Evolutionary conservation across 75 land plant genomes (phyloP), one percentile per base, ranked within the genome.

Genomic region (Gnetum montanum): DNA sequence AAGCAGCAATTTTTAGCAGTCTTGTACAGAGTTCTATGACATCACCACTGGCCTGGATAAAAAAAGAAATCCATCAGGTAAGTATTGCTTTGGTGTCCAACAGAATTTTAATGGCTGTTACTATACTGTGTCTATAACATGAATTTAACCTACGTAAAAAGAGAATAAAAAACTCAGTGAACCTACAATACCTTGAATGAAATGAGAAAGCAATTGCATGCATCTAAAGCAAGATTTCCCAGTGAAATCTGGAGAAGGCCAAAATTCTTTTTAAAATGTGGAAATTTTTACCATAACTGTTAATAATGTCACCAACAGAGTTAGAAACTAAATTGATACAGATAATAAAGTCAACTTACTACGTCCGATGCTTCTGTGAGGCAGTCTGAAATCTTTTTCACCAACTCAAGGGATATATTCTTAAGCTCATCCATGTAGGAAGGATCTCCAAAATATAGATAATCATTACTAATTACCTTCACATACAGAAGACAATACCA

Each of bases 401-500:
- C 63, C 11, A 60, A 35, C 10, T 37, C 36, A 22, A 27, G 29
- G 29, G 54, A 49, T 10, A 67, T 46, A 38, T 34, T 41, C 18
- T 11, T 55, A 22, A 67, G 65, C 27, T 67, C 69, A 36, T 49
- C 34, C 4, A 20, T 41, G 34, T 60, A 60, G 30, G 37, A 37
- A 31, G 52, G n/a, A 13, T 67, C 69, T 60, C 48, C 69, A 51
- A 26, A 36, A 51, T 59, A 67, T n/a, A 67, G 26, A 8, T 44
- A 35, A 30, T 67, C 69, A 26, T 67, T 60, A 18, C 37, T 67
- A 34, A 59, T 54, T 46, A 67, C 69, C 69, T 67, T 35, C 48
- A 55, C 19, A 34, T n/a, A 3, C 4, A 34, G 25, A 36, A 27
- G 8, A 40, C 20, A 35, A 6, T 23, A 26, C 16, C 2, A 22